Evolutionary conservation across 2,329 filamentous ascomycete genomes (phyloP).

Genomic region (Cercospora brassicicola): DNA sequence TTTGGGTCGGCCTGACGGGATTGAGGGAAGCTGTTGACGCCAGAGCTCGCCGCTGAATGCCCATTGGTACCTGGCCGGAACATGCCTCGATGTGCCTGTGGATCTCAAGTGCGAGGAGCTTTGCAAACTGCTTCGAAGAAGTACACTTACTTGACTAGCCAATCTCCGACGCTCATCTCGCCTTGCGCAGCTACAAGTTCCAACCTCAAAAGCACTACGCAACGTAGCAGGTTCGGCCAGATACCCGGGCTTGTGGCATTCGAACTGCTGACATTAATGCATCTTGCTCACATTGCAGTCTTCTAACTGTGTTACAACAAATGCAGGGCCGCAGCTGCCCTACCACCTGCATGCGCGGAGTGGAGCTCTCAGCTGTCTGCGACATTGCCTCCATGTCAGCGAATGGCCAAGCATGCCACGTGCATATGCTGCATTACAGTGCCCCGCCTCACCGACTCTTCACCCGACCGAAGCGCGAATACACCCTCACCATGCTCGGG

Average conservation of each 20-base stretch:
- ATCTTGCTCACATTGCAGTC: neutral
- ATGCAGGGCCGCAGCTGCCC: slow-evolving; percentile 9
- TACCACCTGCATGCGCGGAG: neutral
- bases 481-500: neutral
- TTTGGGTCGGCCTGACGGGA: slow-evolving; percentile 73
- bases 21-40: slow-evolving; percentile 52
- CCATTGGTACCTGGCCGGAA: slow-evolving; percentile 16
- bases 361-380: neutral
- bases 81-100: slow-evolving; percentile 12
- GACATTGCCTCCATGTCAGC: neutral
- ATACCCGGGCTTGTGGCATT: neutral
- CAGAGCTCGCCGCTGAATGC: slow-evolving; percentile 24
- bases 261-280: neutral
- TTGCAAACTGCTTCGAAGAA: neutral
- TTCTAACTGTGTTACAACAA: neutral
- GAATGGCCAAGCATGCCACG: neutral
- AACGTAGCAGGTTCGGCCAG: neutral
- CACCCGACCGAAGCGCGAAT: neutral
- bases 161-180: neutral
- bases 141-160: neutral
- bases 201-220: neutral
- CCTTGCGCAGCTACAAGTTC: neutral
- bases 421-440: slow-evolving; percentile 1
- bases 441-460: slow-evolving; percentile 3
- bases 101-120: slow-evolving; percentile 4